Evolutionary conservation across 352 stramenopile species (phyloP), one percentile per base, ranked within the genome.

Genomic region (Phytophthora chlamydospora): DNA sequence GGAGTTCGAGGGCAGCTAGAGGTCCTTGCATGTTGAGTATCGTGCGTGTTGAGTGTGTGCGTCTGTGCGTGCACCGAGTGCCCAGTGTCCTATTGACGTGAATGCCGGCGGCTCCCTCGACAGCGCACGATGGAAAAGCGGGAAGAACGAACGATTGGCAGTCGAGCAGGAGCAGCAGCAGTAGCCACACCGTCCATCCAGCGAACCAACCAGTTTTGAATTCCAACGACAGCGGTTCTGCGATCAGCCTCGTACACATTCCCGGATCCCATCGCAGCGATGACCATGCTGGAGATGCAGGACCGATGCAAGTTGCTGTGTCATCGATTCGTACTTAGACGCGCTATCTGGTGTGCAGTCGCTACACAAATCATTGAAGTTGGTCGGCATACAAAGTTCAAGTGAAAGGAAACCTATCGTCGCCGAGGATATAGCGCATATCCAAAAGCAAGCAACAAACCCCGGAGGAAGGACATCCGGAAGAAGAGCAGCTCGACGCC

Each of bases 11-110:
- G 27, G 40, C 43, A 62, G 56, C n/a, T 62, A 62, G 56, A 45
- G 38, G 53, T 51, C 12, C 35, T 66, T 70, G 53, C 41, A 58
- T 61, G 62, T 65, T 63, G 55, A n/a, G 46, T 69, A 39, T 59
- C 29, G 46, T 64, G 53, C 39, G 56, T 70, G 47, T 62, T 43
- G 32, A 46, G 47, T 57, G 35, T 65, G 44, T 65, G 36, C 38
- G 57, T 71, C 42, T 56, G 14, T 52, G 50, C 44, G 51, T 51
- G 40, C 41, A 39, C 35, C 48, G 36, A 40, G 31, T 7, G 13
- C 64, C 46, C 43, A 39, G 36, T 68, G 13, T 17, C 24, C 29
- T 49, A 39, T 56, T 57, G 46, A 58, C 35, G 54, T 69, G 61
- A 52, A 44, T 47, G 16, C 27, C 16, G 40, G 44, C 27, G 6